phyloP scores from a whole-genome alignment of 169 alveolate genomes.

The Theileria luwenshuni region DNA sequence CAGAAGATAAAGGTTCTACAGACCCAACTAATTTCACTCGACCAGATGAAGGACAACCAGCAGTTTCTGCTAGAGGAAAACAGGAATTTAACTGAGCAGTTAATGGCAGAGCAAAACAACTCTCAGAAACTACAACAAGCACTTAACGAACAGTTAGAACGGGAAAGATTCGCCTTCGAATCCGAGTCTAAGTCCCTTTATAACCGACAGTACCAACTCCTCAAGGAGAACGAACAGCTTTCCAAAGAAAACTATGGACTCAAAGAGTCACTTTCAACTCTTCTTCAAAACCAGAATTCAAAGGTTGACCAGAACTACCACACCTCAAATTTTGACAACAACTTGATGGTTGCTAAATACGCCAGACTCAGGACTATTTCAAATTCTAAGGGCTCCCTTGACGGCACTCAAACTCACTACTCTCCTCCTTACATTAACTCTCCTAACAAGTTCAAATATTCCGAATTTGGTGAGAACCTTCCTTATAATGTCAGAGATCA shows the following conservation, averaged over 20 bases:
- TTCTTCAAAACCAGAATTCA: neutral
- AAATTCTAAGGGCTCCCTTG: neutral
- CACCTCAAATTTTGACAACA: neutral
- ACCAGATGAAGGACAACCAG: constrained; percentile 25
- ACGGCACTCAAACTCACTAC: neutral
- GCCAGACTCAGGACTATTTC: neutral
- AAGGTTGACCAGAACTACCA: neutral
- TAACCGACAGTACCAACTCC: constrained; percentile 52
- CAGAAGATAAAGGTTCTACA: constrained; percentile 25
- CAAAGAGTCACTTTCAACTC: constrained; percentile 19
- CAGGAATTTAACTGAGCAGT: constrained; percentile 21
- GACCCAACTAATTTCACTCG: neutral
- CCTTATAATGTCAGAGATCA: neutral
- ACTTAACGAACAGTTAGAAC: constrained; percentile 33
- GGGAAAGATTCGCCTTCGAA: constrained; percentile 26
- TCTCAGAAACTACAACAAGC: constrained; percentile 28
- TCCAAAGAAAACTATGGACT: constrained; percentile 27
- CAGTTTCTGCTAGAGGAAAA: constrained; percentile 47
- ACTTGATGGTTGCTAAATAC: constrained; percentile 2
- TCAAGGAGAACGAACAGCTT: constrained; percentile 41
- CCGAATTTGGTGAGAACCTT: too few relatives aligned
- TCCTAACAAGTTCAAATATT: too few relatives aligned
- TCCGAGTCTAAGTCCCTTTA: constrained; percentile 43
- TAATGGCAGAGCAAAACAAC: constrained; percentile 31
- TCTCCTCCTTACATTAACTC: neutral